Evolutionary conservation across 2,329 filamentous ascomycete species (phyloP), one percentile per base, ranked within the genome.

Genomic region (Botrytis medusae): DNA sequence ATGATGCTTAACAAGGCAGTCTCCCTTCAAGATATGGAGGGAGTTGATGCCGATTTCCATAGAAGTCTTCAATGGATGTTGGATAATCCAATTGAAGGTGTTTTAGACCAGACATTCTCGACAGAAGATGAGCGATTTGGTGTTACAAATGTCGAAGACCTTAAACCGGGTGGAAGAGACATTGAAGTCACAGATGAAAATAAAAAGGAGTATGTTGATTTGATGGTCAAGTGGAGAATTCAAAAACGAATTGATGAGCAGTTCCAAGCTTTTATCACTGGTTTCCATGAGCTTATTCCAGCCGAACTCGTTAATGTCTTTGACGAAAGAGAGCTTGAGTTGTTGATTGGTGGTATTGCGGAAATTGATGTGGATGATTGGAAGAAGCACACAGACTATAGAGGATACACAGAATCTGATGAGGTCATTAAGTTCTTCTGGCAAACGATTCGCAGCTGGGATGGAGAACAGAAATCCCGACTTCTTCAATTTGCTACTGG

Each of bases 351-450:
- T 77, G 96, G 96, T 87, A 99, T 99, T 79, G 96, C 96, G n/a
- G 96, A 99, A 84, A 99, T 99, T 78, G 96, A 99, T 80, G 95
- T 99, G 25, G 96, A 99, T 74, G 96, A 99, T 84, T 99, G 96
- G 96, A 98, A 99, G 92, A 99, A 99, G 87, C 96, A 99, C 85
- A 99, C 96, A 64, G 96, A 99, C 81, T 99, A 99, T 84, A 92
- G 96, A 79, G 96, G 96, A 72, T 99, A 99, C 87, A 98, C 97
- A 16, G 96, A 99, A 84, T 94, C 91, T 73, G 96, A 99, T 79
- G 94, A 98, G 81, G 96, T 99, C 40, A 96, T 99, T 77, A 93
- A 97, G 83, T 95, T 97, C 86, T 99, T 99, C 88, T 99, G 96
- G 96, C 95, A 97, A 86, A 95, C 93, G 75, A 96, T 99, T 77